Evolutionary conservation across 108 stramenopile genomes (phyloP), one percentile per base, ranked within the genome.

Genomic region (Cyclostephanos tholiformis): DNA sequence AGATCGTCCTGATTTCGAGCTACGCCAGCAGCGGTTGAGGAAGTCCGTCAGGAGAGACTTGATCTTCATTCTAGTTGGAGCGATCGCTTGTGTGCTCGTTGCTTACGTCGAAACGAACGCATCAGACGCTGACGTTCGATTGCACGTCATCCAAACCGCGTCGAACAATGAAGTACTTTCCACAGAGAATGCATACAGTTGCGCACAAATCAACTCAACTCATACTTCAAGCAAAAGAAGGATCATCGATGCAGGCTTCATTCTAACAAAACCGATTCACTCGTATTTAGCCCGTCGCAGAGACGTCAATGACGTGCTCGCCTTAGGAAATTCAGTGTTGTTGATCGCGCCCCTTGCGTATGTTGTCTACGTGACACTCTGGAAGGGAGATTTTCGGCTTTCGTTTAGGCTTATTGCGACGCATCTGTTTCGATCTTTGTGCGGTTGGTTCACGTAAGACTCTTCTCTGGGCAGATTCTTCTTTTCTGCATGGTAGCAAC

Each of bases 241-340:
- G 35, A 80, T 80, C 20, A 20, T 80, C 44, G 79, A 80, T 46
- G 74, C 71, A 36, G 79, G 79, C 41, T 80, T 80, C 74, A 70
- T 75, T 5, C 0, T 61, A 5, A 80, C 79, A 4, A 27, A 50
- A 23, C 65, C 46, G 6, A 53, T 75, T 1, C 74, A 80, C 55
- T 35, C 25, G 1, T 80, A 65, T 64, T 62, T 80, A 38, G 19
- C 27, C 6, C 19, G 56, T n/a, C 27, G 65, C 48, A 74, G 71
- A 12, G 50, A 72, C 23, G 38, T 66, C 26, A 80, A 80, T 49
- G 79, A 80, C 46, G 20, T 36, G 7, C 32, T 80, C 8, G 79
- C 79, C 20, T 57, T 80, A 63, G 49, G 26, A 11, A 80, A 80
- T 27, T 67, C 79, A 12, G 23, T 75, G 17, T 23, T 75, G 1